Conservation (phyloP, 176 grass and related monocot genomes). For the Saccharum spontaneum region DNA sequence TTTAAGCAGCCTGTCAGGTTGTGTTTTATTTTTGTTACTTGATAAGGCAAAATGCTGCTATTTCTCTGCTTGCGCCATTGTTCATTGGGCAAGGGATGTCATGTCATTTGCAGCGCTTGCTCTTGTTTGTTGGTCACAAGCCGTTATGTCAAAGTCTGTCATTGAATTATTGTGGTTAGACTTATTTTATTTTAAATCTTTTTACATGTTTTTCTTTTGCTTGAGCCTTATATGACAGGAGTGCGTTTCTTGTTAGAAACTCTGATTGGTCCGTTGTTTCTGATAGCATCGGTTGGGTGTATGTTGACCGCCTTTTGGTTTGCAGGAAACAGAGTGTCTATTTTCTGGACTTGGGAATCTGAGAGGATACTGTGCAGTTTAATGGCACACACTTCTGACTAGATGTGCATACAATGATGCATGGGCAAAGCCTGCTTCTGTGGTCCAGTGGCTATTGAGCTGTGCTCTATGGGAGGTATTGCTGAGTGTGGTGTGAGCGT, state of each 20-base stretch:
- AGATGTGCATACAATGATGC: slow-evolving; percentile 35
- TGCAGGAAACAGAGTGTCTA: slow-evolving; percentile 12
- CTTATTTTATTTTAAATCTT: not conserved
- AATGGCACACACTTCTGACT: slow-evolving; percentile 30
- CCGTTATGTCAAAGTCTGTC: not conserved
- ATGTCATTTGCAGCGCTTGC: not conserved
- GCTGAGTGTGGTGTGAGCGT: slow-evolving; percentile 65
- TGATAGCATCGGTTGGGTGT: not conserved
- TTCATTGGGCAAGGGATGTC: not conserved
- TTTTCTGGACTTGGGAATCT: slow-evolving; percentile 21
- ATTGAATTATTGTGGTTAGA: not conserved
- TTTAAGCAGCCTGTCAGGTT: not conserved
- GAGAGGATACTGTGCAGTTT: slow-evolving; percentile 1
- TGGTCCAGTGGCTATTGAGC: slow-evolving; percentile 61
- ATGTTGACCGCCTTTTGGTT: not conserved
- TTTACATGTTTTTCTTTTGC: slow-evolving; percentile 6
- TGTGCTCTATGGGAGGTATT: slow-evolving; percentile 87
- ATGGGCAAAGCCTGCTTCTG: slow-evolving; percentile 39
- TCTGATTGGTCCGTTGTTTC: slow-evolving; percentile 6
- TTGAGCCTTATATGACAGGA: not conserved
- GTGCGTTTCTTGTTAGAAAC: not conserved
- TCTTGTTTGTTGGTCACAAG: not conserved
- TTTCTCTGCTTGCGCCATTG: not conserved
- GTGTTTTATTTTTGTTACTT: not conserved
- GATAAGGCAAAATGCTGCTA: not conserved